Percentiles rank a stretch among this genome's conserved stretches.
Evolutionary conservation across 2,329 filamentous ascomycete genomes (phyloP).

Genomic region (Colletotrichum sp.): DNA sequence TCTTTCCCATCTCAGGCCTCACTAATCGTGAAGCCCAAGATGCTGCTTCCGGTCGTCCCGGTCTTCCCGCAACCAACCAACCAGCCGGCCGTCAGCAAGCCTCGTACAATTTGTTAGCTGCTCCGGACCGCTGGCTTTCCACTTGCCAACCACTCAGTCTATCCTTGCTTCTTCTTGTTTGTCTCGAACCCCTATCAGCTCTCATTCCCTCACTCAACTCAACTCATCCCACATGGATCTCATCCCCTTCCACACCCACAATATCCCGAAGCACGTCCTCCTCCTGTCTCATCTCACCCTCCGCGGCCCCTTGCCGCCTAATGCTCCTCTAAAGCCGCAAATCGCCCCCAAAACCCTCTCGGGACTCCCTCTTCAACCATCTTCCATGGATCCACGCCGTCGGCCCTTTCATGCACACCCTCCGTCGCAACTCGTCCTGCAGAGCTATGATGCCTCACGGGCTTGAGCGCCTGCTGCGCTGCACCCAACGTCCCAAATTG

Average conservation of each 20-base stretch:
- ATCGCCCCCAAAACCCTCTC: background rate
- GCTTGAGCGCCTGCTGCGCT: background rate
- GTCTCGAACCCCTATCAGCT: background rate
- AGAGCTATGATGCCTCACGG: conserved; percentile 7
- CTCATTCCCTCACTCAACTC: background rate
- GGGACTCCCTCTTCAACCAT: background rate
- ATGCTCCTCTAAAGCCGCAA: background rate
- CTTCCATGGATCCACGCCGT: background rate
- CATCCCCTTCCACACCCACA: background rate
- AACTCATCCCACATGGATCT: background rate
- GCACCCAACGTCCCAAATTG: background rate
- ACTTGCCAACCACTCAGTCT: background rate
- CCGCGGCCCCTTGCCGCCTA: background rate
- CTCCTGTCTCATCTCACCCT: conserved; percentile 6
- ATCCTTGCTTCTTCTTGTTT: background rate
- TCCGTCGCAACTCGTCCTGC: background rate
- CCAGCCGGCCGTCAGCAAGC: background rate
- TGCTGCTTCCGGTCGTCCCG: conserved; percentile 9
- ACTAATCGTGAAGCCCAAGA: background rate
- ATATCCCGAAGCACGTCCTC: background rate
- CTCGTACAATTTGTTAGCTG: background rate
- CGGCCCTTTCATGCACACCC: conserved; percentile 6
- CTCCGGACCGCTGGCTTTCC: background rate
- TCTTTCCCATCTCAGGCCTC: background rate
- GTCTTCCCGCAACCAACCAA: background rate